Evolutionary conservation across 2,329 filamentous ascomycete species (phyloP), one percentile per base, ranked within the genome.

Genomic region (Talaromyces marneffei): DNA sequence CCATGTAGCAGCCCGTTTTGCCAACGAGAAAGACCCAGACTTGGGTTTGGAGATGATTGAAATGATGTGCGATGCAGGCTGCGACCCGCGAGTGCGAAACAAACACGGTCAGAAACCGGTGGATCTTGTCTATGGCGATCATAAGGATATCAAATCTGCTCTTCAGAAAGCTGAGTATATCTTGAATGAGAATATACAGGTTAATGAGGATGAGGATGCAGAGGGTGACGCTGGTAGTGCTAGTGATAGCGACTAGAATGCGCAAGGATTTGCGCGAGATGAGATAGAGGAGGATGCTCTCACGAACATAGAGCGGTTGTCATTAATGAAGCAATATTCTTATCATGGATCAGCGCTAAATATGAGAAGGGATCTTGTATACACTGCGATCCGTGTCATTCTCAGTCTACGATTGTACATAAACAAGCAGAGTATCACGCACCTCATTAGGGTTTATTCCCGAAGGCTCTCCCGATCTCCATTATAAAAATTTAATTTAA

Each of bases 31-130:
- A 62, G 76, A 79, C 58, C 62, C 72, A 25, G 71, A 75, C 31
- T 62, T 79, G 6, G 78, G 77, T 12, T 65, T 72, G 25, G 76
- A 74, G 33, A 80, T 80, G 78, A 73, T 79, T 63, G 75, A 75
- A 64, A 80, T 80, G 78, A 77, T 79, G 73, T 77, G 77, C 62
- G 78, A 80, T 52, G 78, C 78, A 27, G 78, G 78, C 48, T 79
- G 77, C 61, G 78, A 80, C 66, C 77, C 78, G 8, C 74, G 79
- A 37, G 76, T 80, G 60, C 73, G 75, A 64, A 80, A 81, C 65
- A 79, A 78, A 65, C 75, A 78, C 58, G 74, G 75, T 29, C 75
- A 78, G 58, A 81, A 79, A 62, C 76, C 79, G 1, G 69, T 71
- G 0, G 77, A 80, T 46, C 67, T 80, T 33, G 77, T 78, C 53